Evolutionary conservation across 2,329 filamentous ascomycete genomes (phyloP), one percentile per base, ranked within the genome.

Genomic region (Diplodia intermedia): DNA sequence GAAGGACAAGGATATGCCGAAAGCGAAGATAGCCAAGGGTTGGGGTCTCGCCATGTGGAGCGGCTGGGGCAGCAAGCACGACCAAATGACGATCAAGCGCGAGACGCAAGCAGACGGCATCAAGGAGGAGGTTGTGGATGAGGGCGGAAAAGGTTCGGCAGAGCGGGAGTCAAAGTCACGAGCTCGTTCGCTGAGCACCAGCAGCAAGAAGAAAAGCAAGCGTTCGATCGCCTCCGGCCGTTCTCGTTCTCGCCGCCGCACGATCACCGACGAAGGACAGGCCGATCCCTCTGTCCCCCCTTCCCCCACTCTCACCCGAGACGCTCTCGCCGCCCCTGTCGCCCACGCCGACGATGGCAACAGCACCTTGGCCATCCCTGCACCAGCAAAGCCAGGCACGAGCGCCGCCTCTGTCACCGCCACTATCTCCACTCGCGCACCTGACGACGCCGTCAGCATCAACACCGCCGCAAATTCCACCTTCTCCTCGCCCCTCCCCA

Each of bases 51-150:
- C 89, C 2, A 81, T 97, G 71, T 98, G 94, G 94, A 91, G 89
- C 61, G 83, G 90, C 1, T 96, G 93, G 91, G 93, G 92, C 15
- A 94, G 90, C 55, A 96, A 91, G 76, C 93, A 97, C 75, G 95
- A 98, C 75, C 87, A 94, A 77, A 85, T 85, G 70, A 91, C 91
- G 0, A 84, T 96, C 73, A 40, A 20, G 36, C 53, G 63, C 57
- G 47, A 60, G 47, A 40, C 52, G 15, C 29, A 73, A 73, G 26
- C 73, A 70, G 12, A 63, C 36, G 20, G 40, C 26, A 26, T 56
- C 20, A 14, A 23, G 43, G 31, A 33, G 7, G 66, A 67, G 14
- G 53, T 20, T 2, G 60, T 33, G 14, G 60, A 47, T 6, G 47
- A 26, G 3, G 23, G n/a, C 1, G 43, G 43, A 63, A 29, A 47